These are phyloP conservation scores for Epichloe sp. DNA, from an alignment of 2,329 filamentous ascomycete genomes.

Conservation along the genomic window DNA sequence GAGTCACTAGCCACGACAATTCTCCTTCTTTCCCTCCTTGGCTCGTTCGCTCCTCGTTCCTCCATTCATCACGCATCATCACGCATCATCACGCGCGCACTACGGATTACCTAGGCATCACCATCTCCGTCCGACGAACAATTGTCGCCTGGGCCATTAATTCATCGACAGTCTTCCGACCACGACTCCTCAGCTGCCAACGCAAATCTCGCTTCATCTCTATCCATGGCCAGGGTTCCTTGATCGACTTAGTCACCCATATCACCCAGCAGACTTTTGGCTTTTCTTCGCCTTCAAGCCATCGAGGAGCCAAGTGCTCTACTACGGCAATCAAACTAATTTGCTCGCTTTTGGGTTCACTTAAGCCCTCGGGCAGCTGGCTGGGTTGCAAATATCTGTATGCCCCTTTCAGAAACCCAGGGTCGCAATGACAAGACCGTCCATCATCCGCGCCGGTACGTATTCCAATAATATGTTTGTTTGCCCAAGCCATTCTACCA, in stretches of 20 bases:
- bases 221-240: background rate
- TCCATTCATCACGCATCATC: background rate
- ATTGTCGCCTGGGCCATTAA: background rate
- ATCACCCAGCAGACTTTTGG: background rate
- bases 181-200: background rate
- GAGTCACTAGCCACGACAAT: background rate
- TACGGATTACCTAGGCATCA: background rate
- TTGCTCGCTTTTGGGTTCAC: background rate
- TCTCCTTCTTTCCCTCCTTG: background rate
- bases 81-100: background rate
- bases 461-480: conserved; percentile 14
- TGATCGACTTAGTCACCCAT: background rate
- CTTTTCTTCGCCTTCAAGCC: background rate
- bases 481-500: background rate
- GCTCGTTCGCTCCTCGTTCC: background rate
- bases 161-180: background rate
- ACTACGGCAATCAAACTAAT: background rate
- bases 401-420: background rate
- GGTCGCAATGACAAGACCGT: conserved; percentile 40
- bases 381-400: background rate
- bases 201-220: conserved; percentile 4
- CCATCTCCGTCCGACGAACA: background rate
- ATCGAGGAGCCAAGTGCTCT: background rate
- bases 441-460: conserved; percentile 48
- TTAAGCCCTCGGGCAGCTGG: background rate